Evolutionary conservation across 306 rosid species (phyloP), one percentile per base, ranked within the genome.

Genomic region (Prinsepia uniflora): DNA sequence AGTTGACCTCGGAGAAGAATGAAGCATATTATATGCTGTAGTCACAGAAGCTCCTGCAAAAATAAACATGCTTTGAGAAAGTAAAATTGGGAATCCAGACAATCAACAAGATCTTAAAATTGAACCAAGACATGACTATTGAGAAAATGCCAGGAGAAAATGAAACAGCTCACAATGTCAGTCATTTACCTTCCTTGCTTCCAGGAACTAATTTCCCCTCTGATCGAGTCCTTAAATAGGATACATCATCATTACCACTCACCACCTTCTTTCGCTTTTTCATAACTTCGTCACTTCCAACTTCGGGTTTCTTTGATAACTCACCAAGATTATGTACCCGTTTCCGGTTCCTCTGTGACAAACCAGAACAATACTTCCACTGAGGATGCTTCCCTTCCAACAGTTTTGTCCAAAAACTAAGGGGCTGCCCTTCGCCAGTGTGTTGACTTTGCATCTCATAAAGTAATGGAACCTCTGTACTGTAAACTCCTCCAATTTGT

Each of bases 281-380:
- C 58, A 67, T 68, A 56, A 59, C 63, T 60, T 79, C 83, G 60
- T 80, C 94, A 80, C 30, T 72, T 70, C 72, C 86, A 72, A 19
- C 48, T 60, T 81, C 78, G 30, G 77, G 30, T 71, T 75, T 79
- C 62, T 68, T 68, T 57, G 74, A 62, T 57, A 70, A 75, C 68
- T 78, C 83, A 71, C 78, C 83, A 63, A 71, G 72, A 75, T 36
- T 74, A 49, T 80, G 82, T 75, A 67, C 84, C 72, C 86, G 87
- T 79, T 89, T 94, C 61, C 99, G 78, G 74, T 78, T 94, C 73
- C 99, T 83, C 68, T 80, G 92, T 61, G 88, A 82, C 46, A 82
- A 81, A 81, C 76, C 77, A 53, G 54, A 54, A 58, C 69, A 61
- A 81, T 83, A 89, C 75, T 86, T 94, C 99, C 97, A 91, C 60